Base-by-base conservation (phyloP, 441 rosid species). In the Erodium texanum region DNA sequence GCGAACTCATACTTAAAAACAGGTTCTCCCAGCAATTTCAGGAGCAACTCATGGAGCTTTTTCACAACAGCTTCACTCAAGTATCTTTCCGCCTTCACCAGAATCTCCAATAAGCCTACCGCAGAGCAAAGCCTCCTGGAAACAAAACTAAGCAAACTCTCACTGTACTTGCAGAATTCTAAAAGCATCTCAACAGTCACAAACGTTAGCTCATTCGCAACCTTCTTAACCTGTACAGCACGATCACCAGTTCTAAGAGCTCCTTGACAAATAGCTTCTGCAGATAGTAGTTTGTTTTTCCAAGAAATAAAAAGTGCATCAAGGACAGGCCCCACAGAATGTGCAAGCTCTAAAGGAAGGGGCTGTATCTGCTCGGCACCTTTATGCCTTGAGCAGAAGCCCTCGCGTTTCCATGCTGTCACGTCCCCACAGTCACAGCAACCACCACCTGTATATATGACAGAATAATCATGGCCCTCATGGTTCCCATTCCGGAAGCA, bases 341-440 rank as follows among this genome's bases (percentile, higher is more conserved):
- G 76, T 20, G 88, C 94, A 74, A 80, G 67, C 79, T 81, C 82
- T 77, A 79, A 86, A 0, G 96, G 82, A 78, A 95, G 97, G 29
- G 96, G 96, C 65, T 82, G 89, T 83, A 95, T 95, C 87, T 88
- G 95, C 71, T 95, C 97, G 14, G 96, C 77, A 73, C 99, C 99
- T 86, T 82, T 87, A 81, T 94, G 99, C 61, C 75, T 86, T 0
- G 96, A 89, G 80, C 99, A 94, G 75, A 94, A 94, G 36, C 99
- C 99, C 62, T 86, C 97, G 7, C 81, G 83, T 72, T 87, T 94
- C 99, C 99, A 94, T 5, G 99, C 99, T 0, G 99, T 94, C 36
- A 79, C 87, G 76, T 94, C 99, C 66, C 99, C 99, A 80, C 98
- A 94, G 78, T 94, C 99, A 74, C 99, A 95, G 71, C 99, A 95